Evolutionary conservation across 371 early-diverging fungal genomes (phyloP).

Genomic region (Syncephalastrum racemosum): DNA sequence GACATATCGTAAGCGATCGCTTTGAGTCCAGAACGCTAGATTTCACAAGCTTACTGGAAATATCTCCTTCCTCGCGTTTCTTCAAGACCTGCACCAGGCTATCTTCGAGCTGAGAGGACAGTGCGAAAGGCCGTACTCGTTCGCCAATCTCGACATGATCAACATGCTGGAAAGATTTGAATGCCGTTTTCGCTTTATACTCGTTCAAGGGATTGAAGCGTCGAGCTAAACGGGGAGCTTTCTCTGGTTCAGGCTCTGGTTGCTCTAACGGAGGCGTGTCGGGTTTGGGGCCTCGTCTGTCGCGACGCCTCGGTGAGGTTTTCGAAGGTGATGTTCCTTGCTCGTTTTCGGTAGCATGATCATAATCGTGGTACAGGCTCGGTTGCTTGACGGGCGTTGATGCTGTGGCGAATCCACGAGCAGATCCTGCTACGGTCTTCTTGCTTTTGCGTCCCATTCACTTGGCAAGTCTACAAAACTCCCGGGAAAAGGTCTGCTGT

Average conservation of each 20-base stretch:
- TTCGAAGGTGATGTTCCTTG: not conserved
- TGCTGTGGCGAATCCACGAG: conserved; percentile 14
- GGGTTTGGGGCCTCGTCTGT: not conserved
- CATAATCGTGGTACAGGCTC: not conserved
- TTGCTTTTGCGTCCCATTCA: conserved; percentile 5
- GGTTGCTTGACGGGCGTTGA: conserved; percentile 5
- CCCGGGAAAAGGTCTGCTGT: too few relatives aligned
- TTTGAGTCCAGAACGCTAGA: not conserved
- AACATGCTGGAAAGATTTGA: conserved; percentile 2
- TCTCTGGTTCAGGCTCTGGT: conserved; percentile 7
- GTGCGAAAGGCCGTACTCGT: conserved; percentile 8
- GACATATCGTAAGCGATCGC: not conserved
- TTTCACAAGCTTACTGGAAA: conserved; percentile 7
- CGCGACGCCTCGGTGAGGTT: not conserved
- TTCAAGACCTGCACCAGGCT: conserved; percentile 23
- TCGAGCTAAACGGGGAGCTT: conserved; percentile 1
- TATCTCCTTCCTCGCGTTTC: conserved; percentile 2
- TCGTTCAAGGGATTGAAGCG: conserved; percentile 12
- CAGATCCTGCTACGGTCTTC: conserved; percentile 1
- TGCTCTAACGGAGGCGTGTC: conserved; percentile 5
- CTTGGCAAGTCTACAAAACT: too few relatives aligned
- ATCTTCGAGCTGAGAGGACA: conserved; percentile 20
- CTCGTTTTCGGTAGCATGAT: conserved; percentile 1
- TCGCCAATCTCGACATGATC: not conserved
- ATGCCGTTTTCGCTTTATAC: conserved; percentile 8